Percentiles rank a stretch among this genome's conserved stretches.
Evolutionary conservation across 768 basidiomycete species (phyloP).

Genomic region (Phanerochaete carnosa): DNA sequence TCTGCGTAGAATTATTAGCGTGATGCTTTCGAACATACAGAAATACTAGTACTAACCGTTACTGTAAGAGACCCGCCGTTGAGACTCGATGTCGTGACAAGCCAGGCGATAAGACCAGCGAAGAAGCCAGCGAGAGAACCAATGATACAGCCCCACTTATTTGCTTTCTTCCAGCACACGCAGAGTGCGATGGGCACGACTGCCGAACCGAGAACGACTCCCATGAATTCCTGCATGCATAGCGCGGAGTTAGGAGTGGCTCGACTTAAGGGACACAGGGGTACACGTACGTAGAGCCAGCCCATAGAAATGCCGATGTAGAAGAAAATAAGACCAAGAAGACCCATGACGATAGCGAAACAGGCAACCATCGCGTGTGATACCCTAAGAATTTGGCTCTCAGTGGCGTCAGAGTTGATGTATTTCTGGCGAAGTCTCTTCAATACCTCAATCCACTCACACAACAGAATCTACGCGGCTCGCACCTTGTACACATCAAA

Average conservation of each 20-base stretch:
- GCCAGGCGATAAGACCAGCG: conserved; percentile 77
- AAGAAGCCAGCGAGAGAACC: conserved; percentile 70
- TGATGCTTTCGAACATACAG: not conserved
- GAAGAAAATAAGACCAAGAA: conserved; percentile 84
- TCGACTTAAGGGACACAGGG: not conserved
- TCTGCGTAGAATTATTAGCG: conserved; percentile 27
- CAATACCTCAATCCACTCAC: no score
- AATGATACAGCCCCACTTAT: conserved; percentile 78
- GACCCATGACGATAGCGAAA: conserved; percentile 75
- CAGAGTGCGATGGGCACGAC: conserved; percentile 87
- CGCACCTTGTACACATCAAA: conserved; percentile 81
- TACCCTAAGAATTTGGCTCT: conserved; percentile 63
- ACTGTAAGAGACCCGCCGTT: conserved; percentile 74
- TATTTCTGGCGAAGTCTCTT: conserved; percentile 47
- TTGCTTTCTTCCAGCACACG: conserved; percentile 83
- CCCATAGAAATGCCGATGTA: conserved; percentile 93
- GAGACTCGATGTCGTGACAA: conserved; percentile 71
- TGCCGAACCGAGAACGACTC: conserved; percentile 78
- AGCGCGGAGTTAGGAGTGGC: not conserved
- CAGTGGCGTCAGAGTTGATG: conserved; percentile 79
- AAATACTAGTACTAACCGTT: conserved; percentile 38
- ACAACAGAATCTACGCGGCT: no score
- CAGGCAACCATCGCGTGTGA: conserved; percentile 67
- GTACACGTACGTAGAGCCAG: conserved; percentile 78
- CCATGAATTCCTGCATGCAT: conserved; percentile 71